Evolutionary conservation across 1,139 yeast species (phyloP).

Genomic region (Pichia sp.): DNA sequence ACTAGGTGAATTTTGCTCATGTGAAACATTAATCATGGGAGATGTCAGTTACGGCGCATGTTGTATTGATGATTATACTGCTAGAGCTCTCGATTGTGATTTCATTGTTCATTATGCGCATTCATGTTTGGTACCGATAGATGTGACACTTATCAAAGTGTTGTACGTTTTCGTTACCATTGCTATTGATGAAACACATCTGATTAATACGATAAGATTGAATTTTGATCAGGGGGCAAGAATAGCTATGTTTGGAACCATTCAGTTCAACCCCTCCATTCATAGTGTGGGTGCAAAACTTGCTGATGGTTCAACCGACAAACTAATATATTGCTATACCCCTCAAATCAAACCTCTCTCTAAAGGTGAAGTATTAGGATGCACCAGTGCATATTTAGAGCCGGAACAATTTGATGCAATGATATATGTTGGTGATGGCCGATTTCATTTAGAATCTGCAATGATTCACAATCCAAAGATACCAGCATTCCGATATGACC

Average conservation of each 20-base stretch:
- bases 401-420: conserved; percentile 65
- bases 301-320: conserved; percentile 41
- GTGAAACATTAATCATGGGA: conserved; percentile 93
- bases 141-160: conserved; percentile 83
- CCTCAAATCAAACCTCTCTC: conserved; percentile 93
- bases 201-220: conserved; percentile 66
- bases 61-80: conserved; percentile 95
- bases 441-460: conserved; percentile 92
- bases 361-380: conserved; percentile 93
- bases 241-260: conserved; percentile 85
- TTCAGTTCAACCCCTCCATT: conserved; percentile 92
- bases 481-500: conserved; percentile 92
- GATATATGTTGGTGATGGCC: conserved; percentile 92
- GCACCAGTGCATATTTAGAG: conserved; percentile 83
- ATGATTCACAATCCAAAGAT: conserved; percentile 95
- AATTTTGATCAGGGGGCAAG: conserved; percentile 64
- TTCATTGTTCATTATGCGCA: conserved; percentile 96
- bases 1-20: conserved; percentile 81
- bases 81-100: conserved; percentile 88
- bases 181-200: conserved; percentile 76
- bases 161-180: conserved; percentile 94
- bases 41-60: conserved; percentile 99
- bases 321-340: conserved; percentile 61
- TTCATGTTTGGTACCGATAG: conserved; percentile 94
- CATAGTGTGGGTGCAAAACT: conserved; percentile 69